phyloP scores from a whole-genome alignment of 169 alveolate species.

The Prorocentrum cordatum region DNA sequence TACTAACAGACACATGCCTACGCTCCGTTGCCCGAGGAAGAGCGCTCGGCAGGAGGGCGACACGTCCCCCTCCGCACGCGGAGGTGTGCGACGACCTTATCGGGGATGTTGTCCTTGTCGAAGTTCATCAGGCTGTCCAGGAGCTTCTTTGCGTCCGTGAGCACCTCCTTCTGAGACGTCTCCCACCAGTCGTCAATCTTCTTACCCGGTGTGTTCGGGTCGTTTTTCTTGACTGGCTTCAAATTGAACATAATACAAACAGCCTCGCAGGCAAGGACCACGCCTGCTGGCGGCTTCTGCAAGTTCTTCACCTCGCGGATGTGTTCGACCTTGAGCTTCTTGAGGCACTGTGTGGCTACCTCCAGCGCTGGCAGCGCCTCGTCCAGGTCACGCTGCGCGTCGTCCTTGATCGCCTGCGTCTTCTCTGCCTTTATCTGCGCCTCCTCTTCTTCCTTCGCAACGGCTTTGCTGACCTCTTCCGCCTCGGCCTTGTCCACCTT shows the following conservation, averaged over 20 bases:
- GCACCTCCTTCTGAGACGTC: slow-evolving; percentile 76
- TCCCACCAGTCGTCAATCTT: slow-evolving; percentile 82
- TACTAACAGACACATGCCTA: too few relatives aligned
- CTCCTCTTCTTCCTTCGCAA: slow-evolving; percentile 39
- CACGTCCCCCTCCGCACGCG: too few relatives aligned
- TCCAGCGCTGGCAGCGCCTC: slow-evolving; percentile 79
- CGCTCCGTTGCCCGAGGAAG: too few relatives aligned
- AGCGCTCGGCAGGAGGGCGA: too few relatives aligned
- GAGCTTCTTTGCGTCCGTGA: slow-evolving; percentile 80
- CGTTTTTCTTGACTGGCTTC: slow-evolving; percentile 74
- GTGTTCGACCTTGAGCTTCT: slow-evolving; percentile 72
- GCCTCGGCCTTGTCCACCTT: slow-evolving; percentile 45
- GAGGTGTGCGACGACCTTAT: not conserved
- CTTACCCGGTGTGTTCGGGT: slow-evolving; percentile 76
- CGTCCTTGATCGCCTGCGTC: slow-evolving; percentile 77
- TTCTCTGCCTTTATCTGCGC: slow-evolving; percentile 40
- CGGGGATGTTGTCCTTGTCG: slow-evolving; percentile 80
- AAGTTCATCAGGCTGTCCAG: slow-evolving; percentile 79
- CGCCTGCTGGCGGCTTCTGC: slow-evolving; percentile 79
- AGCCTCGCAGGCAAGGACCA: slow-evolving; percentile 79
- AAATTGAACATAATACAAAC: slow-evolving; percentile 76
- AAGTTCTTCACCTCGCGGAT: slow-evolving; percentile 75
- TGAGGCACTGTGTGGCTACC: slow-evolving; percentile 75
- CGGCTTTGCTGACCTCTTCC: slow-evolving; percentile 60
- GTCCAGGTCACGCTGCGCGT: slow-evolving; percentile 78